Base-by-base conservation (phyloP, 2,329 filamentous ascomycete species). In the Microdochium bolleyi region DNA sequence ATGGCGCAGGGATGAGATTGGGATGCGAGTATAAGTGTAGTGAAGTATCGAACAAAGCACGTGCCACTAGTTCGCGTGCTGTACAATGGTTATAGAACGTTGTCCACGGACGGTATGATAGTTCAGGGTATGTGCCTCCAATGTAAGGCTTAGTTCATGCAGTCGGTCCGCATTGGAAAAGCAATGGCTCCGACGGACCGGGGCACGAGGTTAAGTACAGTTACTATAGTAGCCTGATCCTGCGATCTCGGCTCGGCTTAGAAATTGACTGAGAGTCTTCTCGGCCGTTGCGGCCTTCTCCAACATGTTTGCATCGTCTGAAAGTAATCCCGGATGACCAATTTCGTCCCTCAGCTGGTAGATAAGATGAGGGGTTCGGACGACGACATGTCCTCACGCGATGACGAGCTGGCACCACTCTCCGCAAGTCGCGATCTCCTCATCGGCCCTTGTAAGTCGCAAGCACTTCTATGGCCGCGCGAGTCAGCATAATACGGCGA, bases 1-100 rank as follows among this genome's bases (percentile, higher is more conserved):
- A 77, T 78, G 1, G 11, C 2, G 8, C n/a, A 38, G 32, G 27
- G 5, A 24, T 50, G 34, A 46, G 21, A n/a, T 37, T 52, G 16
- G 2, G 7, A 52, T 52, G 51, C n/a, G n/a, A n/a, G 44, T 49
- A 46, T 48, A 21, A 48, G 11, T 24, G 41, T 46, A 3, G 7
- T 8, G n/a, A 16, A 21, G 5, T 7, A 2, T 19, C 3, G 5
- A n/a, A n/a, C n/a, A n/a, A n/a, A n/a, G n/a, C n/a, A n/a, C n/a
- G n/a, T n/a, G n/a, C n/a, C n/a, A n/a, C n/a, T n/a, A n/a, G n/a
- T n/a, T n/a, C n/a, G n/a, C n/a, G n/a, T n/a, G n/a, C n/a, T n/a
- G n/a, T n/a, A n/a, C n/a, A n/a, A n/a, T n/a, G n/a, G n/a, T n/a
- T n/a, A n/a, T n/a, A n/a, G n/a, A n/a, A n/a, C n/a, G n/a, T n/a